Evolutionary conservation across 225 moss, liverwort and hornwort species (phyloP), one percentile per base, ranked within the genome.

Genomic region (Physcomitrium patens): DNA sequence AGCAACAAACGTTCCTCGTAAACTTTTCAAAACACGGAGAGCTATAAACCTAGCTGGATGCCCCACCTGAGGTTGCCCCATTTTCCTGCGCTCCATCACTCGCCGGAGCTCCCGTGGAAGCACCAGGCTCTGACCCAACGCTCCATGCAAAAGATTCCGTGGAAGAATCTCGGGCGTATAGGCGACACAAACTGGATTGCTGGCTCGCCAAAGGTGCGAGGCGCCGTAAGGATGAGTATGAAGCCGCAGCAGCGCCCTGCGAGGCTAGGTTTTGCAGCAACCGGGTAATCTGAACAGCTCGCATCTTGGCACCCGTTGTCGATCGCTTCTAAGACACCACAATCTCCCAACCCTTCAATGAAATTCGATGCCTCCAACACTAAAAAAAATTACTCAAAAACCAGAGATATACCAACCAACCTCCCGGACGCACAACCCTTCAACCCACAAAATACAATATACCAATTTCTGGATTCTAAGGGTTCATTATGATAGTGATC

Each of bases 111-210:
- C 83, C 83, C 10, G 80, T 80, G 62, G 83, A 80, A 53, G 80
- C 63, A 6, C 80, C 80, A 14, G 83, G 81, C 63, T 87, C 86
- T 70, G 83, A 78, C 45, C 86, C 86, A 70, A 81, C 86, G 46
- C 83, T 87, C 83, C 86, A 84, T 41, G 86, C 73, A 72, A 81
- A 87, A 0, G 86, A 81, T 7, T 87, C 83, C 46, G 86, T 83
- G 17, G 86, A 84, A 24, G 81, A 10, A 50, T 50, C 52, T 45
- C 83, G 81, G 10, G 31, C 31, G 45, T 83, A 83, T 37, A 37
- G 5, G 57, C 78, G 75, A 27, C 48, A 5, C 2, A 54, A 19
- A 17, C 26, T 63, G 7, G 72, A 67, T 57, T 86, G 73, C 68
- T 72, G 83, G 44, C 61, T 53, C 8, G 62, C 15, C 2, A 67